Percentiles rank a stretch among this genome's conserved stretches.
These are phyloP conservation scores for Brettanomyces sp. DNA, from an alignment of 805 yeast genomes.

Conservation along the genomic window DNA sequence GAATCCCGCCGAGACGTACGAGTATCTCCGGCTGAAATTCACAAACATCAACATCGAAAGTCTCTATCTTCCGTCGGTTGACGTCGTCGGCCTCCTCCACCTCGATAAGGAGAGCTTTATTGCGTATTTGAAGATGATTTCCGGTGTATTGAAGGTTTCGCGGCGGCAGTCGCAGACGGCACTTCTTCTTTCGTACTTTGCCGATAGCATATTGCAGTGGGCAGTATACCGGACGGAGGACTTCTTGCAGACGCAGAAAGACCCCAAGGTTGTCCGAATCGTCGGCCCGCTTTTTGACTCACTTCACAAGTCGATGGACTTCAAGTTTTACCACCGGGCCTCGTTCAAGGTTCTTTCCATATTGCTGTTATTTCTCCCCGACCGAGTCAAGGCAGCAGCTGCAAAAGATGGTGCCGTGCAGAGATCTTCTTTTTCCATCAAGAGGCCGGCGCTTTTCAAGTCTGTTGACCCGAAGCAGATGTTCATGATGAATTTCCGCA, in stretches of 20 bases:
- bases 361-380: constrained; percentile 25
- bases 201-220: constrained; percentile 42
- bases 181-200: constrained; percentile 33
- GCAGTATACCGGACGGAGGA: constrained; percentile 39
- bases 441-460: constrained; percentile 14
- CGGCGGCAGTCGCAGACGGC: constrained; percentile 38
- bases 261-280: constrained; percentile 10
- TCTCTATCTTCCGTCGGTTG: constrained; percentile 34
- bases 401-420: constrained; percentile 11
- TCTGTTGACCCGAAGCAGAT: constrained; percentile 14
- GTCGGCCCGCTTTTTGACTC: constrained; percentile 30
- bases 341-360: constrained; percentile 25
- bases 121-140: constrained; percentile 30
- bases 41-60: constrained; percentile 23
- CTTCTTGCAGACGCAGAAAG: constrained; percentile 22
- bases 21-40: constrained; percentile 24
- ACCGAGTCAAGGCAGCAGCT: constrained; percentile 9
- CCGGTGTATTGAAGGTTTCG: constrained; percentile 26
- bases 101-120: constrained; percentile 29
- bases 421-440: constrained; percentile 4
- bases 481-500: constrained; percentile 17
- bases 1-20: constrained; percentile 34
- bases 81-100: constrained; percentile 34
- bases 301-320: constrained; percentile 21
- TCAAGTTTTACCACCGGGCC: constrained; percentile 19